These are phyloP conservation scores for Penicillium nucicola DNA, from an alignment of 495 filamentous ascomycete species.

Conservation along the genomic window DNA sequence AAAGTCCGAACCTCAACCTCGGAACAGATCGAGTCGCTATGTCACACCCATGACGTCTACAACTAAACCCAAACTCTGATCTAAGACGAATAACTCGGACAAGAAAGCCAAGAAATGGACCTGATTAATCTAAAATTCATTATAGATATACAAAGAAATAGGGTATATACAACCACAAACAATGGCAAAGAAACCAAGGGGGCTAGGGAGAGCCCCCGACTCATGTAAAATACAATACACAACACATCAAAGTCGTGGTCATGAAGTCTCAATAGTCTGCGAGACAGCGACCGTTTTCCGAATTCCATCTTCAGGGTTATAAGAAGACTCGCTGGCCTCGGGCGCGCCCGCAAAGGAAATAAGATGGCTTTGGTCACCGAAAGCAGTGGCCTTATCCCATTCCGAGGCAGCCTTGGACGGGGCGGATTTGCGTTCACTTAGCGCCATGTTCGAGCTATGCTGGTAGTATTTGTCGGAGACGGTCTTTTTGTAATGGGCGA, in stretches of 20 bases:
- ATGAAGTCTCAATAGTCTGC: conserved; percentile 31
- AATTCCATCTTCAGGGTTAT: conserved; percentile 21
- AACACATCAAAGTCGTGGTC: not conserved
- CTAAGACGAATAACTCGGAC: too few species aligned
- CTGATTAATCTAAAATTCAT: not conserved
- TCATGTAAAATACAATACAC: too few species aligned
- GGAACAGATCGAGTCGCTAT: too few species aligned
- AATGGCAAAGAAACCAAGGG: not conserved
- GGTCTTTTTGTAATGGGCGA: conserved; percentile 25
- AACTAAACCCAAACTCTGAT: too few species aligned
- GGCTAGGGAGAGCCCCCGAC: too few species aligned
- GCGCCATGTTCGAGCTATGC: conserved; percentile 24
- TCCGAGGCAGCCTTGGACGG: conserved; percentile 12
- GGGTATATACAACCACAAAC: not conserved
- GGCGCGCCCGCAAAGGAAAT: conserved; percentile 32
- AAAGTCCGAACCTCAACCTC: too few species aligned
- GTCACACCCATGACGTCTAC: too few species aligned
- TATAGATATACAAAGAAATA: not conserved
- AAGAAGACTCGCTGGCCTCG: conserved; percentile 10
- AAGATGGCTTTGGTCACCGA: conserved; percentile 35
- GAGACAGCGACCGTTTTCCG: conserved; percentile 37
- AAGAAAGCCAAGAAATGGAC: too few species aligned
- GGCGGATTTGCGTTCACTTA: conserved; percentile 25
- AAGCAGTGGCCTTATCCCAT: conserved; percentile 17
- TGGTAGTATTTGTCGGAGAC: conserved; percentile 32